These are phyloP conservation scores for Astrocystis sublimbata DNA, from an alignment of 495 filamentous ascomycete species.

Conservation along the genomic window DNA sequence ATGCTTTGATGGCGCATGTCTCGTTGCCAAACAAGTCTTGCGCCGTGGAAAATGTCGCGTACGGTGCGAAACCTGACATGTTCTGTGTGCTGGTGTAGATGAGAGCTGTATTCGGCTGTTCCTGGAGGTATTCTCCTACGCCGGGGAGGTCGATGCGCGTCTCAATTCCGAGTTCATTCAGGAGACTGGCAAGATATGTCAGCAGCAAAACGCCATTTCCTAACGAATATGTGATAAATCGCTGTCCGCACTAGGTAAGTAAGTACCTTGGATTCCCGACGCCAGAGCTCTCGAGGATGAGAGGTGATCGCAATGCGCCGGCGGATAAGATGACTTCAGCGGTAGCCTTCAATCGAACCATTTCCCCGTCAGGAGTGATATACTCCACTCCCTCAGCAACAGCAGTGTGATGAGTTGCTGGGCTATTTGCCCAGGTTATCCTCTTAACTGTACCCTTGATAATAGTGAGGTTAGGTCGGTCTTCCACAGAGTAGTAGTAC, in stretches of 20 bases:
- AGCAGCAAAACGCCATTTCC: not conserved
- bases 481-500: constrained; percentile 48
- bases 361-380: constrained; percentile 30
- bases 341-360: constrained; percentile 28
- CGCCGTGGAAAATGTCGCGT: constrained; percentile 39
- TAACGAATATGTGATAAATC: not conserved
- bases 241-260: too few species aligned
- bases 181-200: constrained; percentile 24
- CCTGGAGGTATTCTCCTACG: constrained; percentile 55
- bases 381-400: constrained; percentile 41
- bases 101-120: constrained; percentile 39
- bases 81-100: constrained; percentile 17
- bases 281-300: constrained; percentile 54
- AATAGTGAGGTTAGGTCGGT: constrained; percentile 35
- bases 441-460: constrained; percentile 40
- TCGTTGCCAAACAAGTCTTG: constrained; percentile 28
- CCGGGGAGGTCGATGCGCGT: constrained; percentile 40
- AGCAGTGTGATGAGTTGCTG: constrained; percentile 15
- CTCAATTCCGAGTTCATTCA: constrained; percentile 40
- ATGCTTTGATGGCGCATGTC: constrained; percentile 21
- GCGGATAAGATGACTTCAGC: constrained; percentile 53
- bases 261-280: constrained; percentile 40
- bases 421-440: constrained; percentile 31
- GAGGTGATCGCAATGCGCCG: constrained; percentile 47
- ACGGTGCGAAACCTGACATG: constrained; percentile 22